Base-by-base conservation (phyloP, 2,329 filamentous ascomycete genomes). In the Aureobasidium sp. region DNA sequence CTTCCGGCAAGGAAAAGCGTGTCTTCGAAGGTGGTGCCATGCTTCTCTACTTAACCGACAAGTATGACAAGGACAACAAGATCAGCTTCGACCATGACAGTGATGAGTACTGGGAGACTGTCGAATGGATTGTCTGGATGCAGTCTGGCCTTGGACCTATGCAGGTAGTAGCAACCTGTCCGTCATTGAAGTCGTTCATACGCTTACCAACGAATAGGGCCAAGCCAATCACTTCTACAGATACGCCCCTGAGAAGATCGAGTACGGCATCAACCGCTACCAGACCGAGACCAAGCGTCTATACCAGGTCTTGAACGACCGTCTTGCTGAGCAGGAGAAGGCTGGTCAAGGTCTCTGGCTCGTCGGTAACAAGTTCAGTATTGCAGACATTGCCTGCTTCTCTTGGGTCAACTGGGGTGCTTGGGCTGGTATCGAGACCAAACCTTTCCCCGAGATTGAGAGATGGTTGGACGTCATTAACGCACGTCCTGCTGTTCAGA, bases 201-300 rank as follows among this genome's bases (percentile, higher is more conserved):
- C 29, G 13, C 54, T 58, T 7, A 58, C 14, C 41, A 39, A 30
- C 5, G 9, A 27, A 4, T 25, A 68, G 65, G 76, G 77, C 30
- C 77, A 79, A 71, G 77, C 77, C 8, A 78, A 78, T 61, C 76
- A 79, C 65, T 80, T 79, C 72, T 73, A 74, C 62, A 73, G 75
- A 57, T 78, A 77, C 48, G 76, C 77, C 2, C 71, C 71, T 1
- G 70, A 67, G 13, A 75, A 77, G 63, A 78, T 78, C 29, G 68
- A 73, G 55, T 79, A 78, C 63, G 77, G 70, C 2, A 78, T 78
- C 62, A 71, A 77, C 29, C 72, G 78, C n/a, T 81, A 79, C 64
- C 72, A 75, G 44, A 76, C 77, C 32, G 79, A 81, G 67, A 79
- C 78, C 5, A 77, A 75, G 64, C 74, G 79, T 4, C 70, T 81